These are phyloP conservation scores for Neurospora sublineolata DNA, from an alignment of 495 filamentous ascomycete species.

Conservation along the genomic window DNA sequence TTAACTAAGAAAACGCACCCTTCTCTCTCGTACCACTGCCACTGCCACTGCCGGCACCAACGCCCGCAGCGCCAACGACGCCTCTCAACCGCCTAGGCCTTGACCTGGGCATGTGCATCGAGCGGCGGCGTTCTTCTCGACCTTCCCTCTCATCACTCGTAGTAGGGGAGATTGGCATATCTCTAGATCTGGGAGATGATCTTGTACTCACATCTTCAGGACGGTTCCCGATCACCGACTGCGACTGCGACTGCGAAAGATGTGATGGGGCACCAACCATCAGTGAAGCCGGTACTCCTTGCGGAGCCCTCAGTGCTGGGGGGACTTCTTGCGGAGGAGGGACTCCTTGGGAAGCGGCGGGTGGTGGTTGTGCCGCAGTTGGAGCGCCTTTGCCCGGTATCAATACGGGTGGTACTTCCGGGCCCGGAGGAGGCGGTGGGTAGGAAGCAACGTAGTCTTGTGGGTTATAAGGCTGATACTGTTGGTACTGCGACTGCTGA, in stretches of 20 bases:
- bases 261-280: background rate
- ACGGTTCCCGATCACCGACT: slow-evolving; percentile 5
- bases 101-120: background rate
- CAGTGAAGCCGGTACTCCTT: slow-evolving; percentile 13
- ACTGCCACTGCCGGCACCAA: background rate
- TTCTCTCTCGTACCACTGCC: background rate
- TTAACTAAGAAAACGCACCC: background rate
- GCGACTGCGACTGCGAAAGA: background rate
- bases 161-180: slow-evolving; percentile 5
- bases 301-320: slow-evolving; percentile 15
- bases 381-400: background rate
- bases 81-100: background rate
- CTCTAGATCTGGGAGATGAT: slow-evolving; percentile 20
- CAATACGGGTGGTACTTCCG: slow-evolving; percentile 7
- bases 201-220: slow-evolving; percentile 29
- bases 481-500: background rate
- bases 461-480: slow-evolving; percentile 18
- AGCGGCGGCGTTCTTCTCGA: background rate
- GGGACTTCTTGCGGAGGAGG: slow-evolving; percentile 16
- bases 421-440: slow-evolving; percentile 23
- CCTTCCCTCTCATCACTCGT: slow-evolving; percentile 18
- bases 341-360: background rate
- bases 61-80: background rate
- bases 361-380: background rate
- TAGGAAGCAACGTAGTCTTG: slow-evolving; percentile 21